Evolutionary conservation across 768 basidiomycete species (phyloP).

Genomic region (Daedaleopsis nitida): DNA sequence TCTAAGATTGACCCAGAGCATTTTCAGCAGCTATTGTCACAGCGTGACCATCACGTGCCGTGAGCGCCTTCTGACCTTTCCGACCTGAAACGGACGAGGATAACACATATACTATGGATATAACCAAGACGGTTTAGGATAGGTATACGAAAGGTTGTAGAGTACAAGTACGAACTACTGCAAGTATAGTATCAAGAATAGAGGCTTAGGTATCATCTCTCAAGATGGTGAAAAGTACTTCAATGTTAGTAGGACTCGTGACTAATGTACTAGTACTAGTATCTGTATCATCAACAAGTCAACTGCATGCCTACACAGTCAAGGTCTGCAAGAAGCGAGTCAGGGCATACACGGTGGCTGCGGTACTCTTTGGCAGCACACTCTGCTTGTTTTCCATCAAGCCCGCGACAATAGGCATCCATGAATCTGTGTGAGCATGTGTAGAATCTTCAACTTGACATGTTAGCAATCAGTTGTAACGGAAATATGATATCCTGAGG

Average conservation of each 20-base stretch:
- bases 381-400: conserved; percentile 1
- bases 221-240: no score
- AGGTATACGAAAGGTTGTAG: no score
- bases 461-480: not conserved
- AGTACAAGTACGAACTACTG: no score
- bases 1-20: not conserved
- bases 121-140: not conserved
- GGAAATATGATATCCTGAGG: no score
- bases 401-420: not conserved
- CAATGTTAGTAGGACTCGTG: no score
- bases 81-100: no score
- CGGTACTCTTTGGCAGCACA: conserved; percentile 12
- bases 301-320: not conserved
- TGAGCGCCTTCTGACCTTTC: no score
- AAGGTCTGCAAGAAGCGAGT: not conserved
- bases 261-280: not conserved
- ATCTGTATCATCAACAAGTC: not conserved
- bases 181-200: no score
- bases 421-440: conserved; percentile 1
- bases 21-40: not conserved
- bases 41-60: not conserved
- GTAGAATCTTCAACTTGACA: not conserved
- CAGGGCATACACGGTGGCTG: conserved; percentile 5
- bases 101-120: no score
- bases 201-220: no score